Percentiles rank a stretch among this genome's conserved stretches.
Conservation (phyloP, 768 basidiomycete genomes). For the Tricholoma hemisulphureum region DNA sequence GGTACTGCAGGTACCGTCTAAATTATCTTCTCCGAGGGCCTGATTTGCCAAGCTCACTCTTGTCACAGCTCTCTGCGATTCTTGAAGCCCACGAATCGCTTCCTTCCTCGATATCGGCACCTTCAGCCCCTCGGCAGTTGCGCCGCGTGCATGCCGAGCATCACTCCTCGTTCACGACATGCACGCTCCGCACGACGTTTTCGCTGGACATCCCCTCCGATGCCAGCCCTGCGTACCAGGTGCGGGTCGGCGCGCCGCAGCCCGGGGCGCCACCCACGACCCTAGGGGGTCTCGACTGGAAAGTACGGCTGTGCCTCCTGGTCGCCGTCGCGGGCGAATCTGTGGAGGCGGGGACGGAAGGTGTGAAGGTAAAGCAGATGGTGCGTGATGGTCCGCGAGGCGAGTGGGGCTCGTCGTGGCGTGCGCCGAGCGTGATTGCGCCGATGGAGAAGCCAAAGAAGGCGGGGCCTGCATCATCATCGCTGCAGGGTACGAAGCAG, state of each 20-base stretch:
- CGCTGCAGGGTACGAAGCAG: conserved; percentile 13
- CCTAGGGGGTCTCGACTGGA: conserved; percentile 86
- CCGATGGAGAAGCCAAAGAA: conserved; percentile 52
- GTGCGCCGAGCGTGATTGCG: conserved; percentile 53
- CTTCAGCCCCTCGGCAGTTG: conserved; percentile 49
- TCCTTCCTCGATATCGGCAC: conserved; percentile 56
- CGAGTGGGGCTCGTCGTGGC: conserved; percentile 73
- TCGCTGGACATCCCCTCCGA: conserved; percentile 91
- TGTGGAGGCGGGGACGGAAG: conserved; percentile 46
- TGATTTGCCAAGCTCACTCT: not conserved
- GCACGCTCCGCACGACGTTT: conserved; percentile 79
- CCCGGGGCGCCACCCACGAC: conserved; percentile 18
- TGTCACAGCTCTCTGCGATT: conserved; percentile 73
- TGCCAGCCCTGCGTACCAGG: conserved; percentile 81
- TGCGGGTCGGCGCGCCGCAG: conserved; percentile 46
- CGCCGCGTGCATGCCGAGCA: conserved; percentile 84
- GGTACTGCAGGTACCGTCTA: conserved; percentile 75
- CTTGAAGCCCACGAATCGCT: conserved; percentile 88
- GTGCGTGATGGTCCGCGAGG: conserved; percentile 57
- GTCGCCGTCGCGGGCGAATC: conserved; percentile 63
- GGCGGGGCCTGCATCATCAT: conserved; percentile 15
- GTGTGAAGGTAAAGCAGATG: conserved; percentile 53
- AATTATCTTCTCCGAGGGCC: not conserved
- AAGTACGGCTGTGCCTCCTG: conserved; percentile 80
- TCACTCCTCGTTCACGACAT: conserved; percentile 70